Evolutionary conservation across 2,329 filamentous ascomycete species (phyloP).

Genomic region (Alternaria sp.): DNA sequence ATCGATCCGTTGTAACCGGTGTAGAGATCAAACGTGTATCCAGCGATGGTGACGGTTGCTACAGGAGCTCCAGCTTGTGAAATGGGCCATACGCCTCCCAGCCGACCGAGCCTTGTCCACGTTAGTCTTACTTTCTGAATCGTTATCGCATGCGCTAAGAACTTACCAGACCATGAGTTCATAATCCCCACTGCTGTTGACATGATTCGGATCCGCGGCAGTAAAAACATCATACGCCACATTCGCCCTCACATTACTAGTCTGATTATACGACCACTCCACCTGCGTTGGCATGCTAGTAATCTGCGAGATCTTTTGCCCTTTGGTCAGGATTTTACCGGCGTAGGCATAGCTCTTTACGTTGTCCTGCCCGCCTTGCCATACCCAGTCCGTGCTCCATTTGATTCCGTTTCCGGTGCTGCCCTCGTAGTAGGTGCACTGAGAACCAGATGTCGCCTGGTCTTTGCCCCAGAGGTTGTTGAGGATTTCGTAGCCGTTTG

Average conservation of each 20-base stretch:
- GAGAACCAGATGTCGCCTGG: fast-evolving
- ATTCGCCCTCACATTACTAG: neutral
- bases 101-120: neutral
- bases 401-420: neutral
- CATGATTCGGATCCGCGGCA: neutral
- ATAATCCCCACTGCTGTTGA: neutral
- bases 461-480: neutral
- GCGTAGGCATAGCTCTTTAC: neutral
- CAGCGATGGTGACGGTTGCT: neutral
- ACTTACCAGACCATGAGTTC: neutral
- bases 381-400: neutral
- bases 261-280: neutral
- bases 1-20: neutral
- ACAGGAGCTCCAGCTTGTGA: neutral
- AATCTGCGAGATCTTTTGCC: neutral
- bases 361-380: neutral
- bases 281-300: neutral
- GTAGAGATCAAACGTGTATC: neutral
- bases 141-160: neutral
- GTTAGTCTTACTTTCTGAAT: neutral
- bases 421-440: neutral
- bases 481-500: neutral
- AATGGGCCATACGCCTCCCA: neutral
- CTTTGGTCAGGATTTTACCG: neutral
- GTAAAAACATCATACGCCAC: neutral